Percentiles rank a stretch among this genome's conserved stretches.
These are phyloP conservation scores for Biancaea sappan DNA, from an alignment of 306 rosid species.

Conservation along the genomic window DNA sequence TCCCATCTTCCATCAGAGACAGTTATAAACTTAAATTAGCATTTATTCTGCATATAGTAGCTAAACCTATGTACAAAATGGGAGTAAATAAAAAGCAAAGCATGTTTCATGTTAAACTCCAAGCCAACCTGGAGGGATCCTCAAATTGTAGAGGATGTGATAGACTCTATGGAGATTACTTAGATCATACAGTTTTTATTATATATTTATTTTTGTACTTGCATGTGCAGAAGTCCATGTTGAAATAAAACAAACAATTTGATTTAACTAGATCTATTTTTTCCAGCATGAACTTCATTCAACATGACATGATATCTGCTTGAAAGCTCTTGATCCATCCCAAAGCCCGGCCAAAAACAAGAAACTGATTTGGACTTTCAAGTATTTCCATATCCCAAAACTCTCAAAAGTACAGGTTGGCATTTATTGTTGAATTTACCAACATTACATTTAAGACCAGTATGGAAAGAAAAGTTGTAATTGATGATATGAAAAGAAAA, in stretches of 20 bases:
- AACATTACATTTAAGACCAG: constrained; percentile 32
- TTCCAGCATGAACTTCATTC: constrained; percentile 20
- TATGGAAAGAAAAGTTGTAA: constrained; percentile 18
- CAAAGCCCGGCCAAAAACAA: neutral
- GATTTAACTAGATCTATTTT: neutral
- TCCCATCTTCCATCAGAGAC: neutral
- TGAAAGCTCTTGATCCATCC: constrained; percentile 12
- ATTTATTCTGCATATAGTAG: neutral
- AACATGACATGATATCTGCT: constrained; percentile 7
- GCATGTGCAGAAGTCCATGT: neutral
- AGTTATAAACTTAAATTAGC: neutral
- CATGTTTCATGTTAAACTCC: constrained; percentile 8
- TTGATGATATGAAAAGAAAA: constrained; percentile 11
- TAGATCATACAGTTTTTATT: neutral
- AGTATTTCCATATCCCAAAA: constrained; percentile 24
- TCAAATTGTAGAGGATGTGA: neutral
- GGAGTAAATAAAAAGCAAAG: neutral
- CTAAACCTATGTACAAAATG: neutral
- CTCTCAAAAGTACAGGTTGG: constrained; percentile 20
- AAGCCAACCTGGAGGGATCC: neutral
- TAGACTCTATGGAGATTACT: neutral
- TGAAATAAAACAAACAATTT: neutral
- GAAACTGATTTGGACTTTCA: constrained; percentile 11
- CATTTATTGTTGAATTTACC: constrained; percentile 14
- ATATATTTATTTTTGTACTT: constrained; percentile 3